A percentile compares a stretch with the other conserved stretches of the same genome.
Conservation (phyloP, 169 alveolate species). For the Plasmodium vivax region DNA sequence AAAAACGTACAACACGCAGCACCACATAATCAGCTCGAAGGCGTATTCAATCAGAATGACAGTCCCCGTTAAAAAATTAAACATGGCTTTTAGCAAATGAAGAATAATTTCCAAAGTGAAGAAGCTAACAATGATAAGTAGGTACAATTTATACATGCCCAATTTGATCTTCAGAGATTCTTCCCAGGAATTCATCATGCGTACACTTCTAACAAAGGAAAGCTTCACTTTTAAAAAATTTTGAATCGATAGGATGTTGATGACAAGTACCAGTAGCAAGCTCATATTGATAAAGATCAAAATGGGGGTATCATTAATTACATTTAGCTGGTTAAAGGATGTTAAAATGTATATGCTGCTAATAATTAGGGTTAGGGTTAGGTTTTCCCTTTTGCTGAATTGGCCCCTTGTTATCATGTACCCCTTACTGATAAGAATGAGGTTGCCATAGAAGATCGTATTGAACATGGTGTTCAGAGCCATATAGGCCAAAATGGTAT, state of each 20-base stretch:
- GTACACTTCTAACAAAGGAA: constrained; percentile 45
- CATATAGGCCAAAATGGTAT: constrained; percentile 43
- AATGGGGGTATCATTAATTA: not conserved
- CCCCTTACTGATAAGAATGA: constrained; percentile 66
- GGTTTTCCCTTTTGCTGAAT: constrained; percentile 43
- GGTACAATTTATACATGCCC: constrained; percentile 46
- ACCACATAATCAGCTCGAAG: constrained; percentile 48
- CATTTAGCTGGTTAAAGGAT: constrained; percentile 36
- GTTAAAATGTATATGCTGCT: constrained; percentile 38
- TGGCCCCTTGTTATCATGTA: constrained; percentile 70
- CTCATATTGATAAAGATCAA: constrained; percentile 14
- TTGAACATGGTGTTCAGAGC: constrained; percentile 63
- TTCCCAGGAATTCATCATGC: constrained; percentile 51
- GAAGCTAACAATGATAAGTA: constrained; percentile 8
- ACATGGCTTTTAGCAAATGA: constrained; percentile 16
- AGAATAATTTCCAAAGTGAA: constrained; percentile 37
- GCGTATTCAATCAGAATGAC: constrained; percentile 54
- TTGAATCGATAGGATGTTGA: constrained; percentile 32
- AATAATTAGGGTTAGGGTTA: constrained; percentile 37
- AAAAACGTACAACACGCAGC: constrained; percentile 49
- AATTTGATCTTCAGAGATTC: constrained; percentile 16
- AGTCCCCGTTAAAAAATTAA: not conserved
- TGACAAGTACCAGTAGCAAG: constrained; percentile 7
- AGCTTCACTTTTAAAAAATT: constrained; percentile 52
- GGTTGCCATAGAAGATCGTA: constrained; percentile 58